These are phyloP conservation scores for Entomortierella chlamydospora DNA, from an alignment of 192 early-diverging fungal species.

Conservation along the genomic window DNA sequence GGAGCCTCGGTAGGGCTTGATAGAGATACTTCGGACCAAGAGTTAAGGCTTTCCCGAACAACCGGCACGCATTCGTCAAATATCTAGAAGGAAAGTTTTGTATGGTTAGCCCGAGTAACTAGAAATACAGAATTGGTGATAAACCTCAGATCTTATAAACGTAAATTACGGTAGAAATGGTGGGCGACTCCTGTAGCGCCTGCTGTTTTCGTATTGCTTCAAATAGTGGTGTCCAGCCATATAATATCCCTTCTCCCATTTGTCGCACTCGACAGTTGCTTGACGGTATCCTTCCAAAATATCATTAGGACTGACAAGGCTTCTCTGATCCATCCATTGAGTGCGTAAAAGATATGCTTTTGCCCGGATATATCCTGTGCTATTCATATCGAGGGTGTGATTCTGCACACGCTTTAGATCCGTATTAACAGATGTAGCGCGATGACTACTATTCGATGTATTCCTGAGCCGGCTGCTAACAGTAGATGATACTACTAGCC, in stretches of 20 bases:
- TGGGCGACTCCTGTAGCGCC: slow-evolving; percentile 14
- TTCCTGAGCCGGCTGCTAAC: not conserved
- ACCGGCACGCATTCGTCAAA: slow-evolving; percentile 16
- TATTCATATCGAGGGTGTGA: slow-evolving; percentile 7
- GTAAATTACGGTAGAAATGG: slow-evolving; percentile 6
- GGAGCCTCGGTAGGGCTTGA: slow-evolving; percentile 83
- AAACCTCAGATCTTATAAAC: not conserved
- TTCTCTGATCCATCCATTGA: slow-evolving; percentile 68
- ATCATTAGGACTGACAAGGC: slow-evolving; percentile 41
- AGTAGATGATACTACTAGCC: not conserved
- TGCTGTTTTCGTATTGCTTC: slow-evolving; percentile 57
- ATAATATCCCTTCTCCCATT: slow-evolving; percentile 79
- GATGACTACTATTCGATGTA: not conserved
- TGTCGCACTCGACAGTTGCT: slow-evolving; percentile 27
- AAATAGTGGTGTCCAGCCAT: slow-evolving; percentile 72
- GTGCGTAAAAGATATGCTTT: slow-evolving; percentile 62
- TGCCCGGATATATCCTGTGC: slow-evolving; percentile 26
- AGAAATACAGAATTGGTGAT: not conserved
- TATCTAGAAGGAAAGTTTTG: slow-evolving; percentile 8
- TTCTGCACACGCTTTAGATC: slow-evolving; percentile 23
- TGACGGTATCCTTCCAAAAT: slow-evolving; percentile 58
- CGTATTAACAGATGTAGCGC: not conserved
- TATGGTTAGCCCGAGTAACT: too few species aligned
- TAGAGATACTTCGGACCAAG: slow-evolving; percentile 84
- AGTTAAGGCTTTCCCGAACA: slow-evolving; percentile 62